A percentile compares a stretch with the other conserved stretches of the same genome.
These are phyloP conservation scores for Umbelopsis vinacea DNA, from an alignment of 192 early-diverging fungal species.

Conservation along the genomic window DNA sequence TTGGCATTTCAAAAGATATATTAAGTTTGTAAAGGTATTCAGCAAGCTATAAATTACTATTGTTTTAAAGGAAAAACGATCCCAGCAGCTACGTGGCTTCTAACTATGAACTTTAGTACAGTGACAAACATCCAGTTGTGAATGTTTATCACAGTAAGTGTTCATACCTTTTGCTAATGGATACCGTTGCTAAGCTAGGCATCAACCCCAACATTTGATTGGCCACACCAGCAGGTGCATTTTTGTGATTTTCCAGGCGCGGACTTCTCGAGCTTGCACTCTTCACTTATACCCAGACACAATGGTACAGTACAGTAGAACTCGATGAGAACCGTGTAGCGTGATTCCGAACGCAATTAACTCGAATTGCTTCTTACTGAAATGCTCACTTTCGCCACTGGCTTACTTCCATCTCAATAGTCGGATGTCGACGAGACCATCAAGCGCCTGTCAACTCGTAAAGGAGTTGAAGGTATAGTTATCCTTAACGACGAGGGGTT, in stretches of 20 bases:
- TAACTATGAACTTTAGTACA: too few species aligned
- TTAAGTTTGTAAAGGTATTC: too few species aligned
- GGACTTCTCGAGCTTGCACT: background rate
- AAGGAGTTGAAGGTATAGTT: conserved; percentile 91
- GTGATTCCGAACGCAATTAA: background rate
- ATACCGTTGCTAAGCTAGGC: background rate
- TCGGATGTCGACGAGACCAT: conserved; percentile 93
- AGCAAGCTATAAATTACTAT: too few species aligned
- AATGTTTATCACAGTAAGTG: too few species aligned
- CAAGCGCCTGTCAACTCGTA: conserved; percentile 82
- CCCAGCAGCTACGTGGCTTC: too few species aligned
- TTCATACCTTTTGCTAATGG: too few species aligned
- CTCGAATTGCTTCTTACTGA: background rate
- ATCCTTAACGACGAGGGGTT: conserved; percentile 92
- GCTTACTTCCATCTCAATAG: background rate
- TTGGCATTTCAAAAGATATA: too few species aligned
- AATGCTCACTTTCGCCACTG: background rate
- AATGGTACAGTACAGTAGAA: background rate
- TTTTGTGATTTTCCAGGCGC: background rate
- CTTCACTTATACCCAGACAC: background rate
- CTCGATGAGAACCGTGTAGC: conserved; percentile 17
- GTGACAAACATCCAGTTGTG: too few species aligned
- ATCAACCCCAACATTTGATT: background rate
- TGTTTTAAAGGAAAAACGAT: too few species aligned
- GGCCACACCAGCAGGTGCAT: background rate